These are phyloP conservation scores for Wickerhamiella sergipiensis DNA, from an alignment of 805 yeast species.

Conservation along the genomic window DNA sequence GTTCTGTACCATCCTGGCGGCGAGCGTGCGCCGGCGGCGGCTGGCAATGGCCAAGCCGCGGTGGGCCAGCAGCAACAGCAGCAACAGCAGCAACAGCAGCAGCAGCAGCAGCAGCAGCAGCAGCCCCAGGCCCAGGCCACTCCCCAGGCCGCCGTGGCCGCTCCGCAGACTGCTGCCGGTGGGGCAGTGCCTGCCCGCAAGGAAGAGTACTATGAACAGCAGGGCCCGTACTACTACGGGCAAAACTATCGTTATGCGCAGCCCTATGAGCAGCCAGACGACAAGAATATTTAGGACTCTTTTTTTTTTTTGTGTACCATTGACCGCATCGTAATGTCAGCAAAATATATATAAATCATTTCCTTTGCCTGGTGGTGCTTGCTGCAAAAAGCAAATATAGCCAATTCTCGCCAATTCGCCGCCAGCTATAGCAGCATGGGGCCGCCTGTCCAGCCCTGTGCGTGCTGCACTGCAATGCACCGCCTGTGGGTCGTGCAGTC, in stretches of 20 bases:
- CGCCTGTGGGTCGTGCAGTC: not conserved
- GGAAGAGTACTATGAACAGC: not conserved
- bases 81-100: not conserved
- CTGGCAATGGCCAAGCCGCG: not conserved
- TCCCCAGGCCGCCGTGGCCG: not conserved
- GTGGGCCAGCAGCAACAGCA: not conserved
- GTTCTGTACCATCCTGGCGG: conserved; percentile 24
- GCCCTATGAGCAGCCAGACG: not conserved
- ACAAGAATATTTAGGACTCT: not conserved
- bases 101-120: not conserved
- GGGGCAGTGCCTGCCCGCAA: not conserved
- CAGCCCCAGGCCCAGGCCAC: not conserved
- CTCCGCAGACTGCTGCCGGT: not conserved
- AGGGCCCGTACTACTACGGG: not conserved
- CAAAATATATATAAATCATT: not conserved
- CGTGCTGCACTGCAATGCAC: not conserved
- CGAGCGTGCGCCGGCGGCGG: not conserved
- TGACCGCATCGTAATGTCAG: not conserved
- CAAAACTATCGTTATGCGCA: not conserved
- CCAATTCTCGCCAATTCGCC: too few relatives aligned
- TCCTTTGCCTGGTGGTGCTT: not conserved
- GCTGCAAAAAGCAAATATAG: too few relatives aligned
- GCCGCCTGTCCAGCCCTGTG: not conserved
- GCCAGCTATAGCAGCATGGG: too few relatives aligned
- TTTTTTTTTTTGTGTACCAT: not conserved